Conservation (phyloP, 176 grass and related monocot genomes). For the Pontederia crassipes region DNA sequence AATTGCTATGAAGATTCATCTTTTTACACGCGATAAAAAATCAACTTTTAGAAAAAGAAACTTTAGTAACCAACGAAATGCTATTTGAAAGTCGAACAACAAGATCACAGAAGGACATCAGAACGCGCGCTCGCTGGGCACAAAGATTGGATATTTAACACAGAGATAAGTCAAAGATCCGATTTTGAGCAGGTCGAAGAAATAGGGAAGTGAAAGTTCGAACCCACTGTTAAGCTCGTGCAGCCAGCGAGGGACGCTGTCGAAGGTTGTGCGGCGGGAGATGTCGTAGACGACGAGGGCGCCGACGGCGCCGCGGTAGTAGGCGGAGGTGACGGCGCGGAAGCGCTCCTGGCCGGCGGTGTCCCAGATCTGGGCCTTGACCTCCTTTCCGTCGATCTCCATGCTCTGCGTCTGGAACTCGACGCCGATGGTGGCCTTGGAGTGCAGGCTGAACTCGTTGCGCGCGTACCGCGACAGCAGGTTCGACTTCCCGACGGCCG, state of each 20-base stretch:
- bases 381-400: conserved; percentile 29
- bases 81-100: too few species aligned
- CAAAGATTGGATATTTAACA: too few species aligned
- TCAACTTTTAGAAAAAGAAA: too few species aligned
- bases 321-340: conserved; percentile 11
- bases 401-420: conserved; percentile 20
- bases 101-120: too few species aligned
- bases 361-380: conserved; percentile 46
- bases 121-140: too few species aligned
- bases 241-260: conserved; percentile 8
- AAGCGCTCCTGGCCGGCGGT: conserved; percentile 34
- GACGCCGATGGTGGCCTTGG: conserved; percentile 23
- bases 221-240: background rate
- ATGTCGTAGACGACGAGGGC: conserved; percentile 14
- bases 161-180: too few species aligned
- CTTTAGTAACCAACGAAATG: too few species aligned
- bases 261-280: conserved; percentile 10
- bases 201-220: too few species aligned
- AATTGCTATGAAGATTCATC: too few species aligned
- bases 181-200: too few species aligned
- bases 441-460: conserved; percentile 19
- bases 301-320: conserved; percentile 8
- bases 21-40: too few species aligned
- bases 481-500: conserved; percentile 17
- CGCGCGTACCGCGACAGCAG: conserved; percentile 13